Conservation (phyloP, 768 basidiomycete genomes). For the Exidia glandulosa region DNA sequence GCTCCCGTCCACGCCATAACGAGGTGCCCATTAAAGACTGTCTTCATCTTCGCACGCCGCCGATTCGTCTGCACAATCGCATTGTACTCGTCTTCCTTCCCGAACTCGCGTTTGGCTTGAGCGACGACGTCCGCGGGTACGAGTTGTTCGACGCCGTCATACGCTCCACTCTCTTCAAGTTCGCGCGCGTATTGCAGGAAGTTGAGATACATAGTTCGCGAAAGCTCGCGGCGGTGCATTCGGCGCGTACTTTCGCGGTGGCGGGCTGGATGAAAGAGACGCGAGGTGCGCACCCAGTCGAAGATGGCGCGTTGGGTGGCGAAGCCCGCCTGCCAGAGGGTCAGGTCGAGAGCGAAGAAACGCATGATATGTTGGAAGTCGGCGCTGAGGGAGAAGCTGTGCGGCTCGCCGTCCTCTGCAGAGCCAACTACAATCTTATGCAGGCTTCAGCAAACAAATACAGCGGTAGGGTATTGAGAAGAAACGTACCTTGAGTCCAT, state of each 20-base stretch:
- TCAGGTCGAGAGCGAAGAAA: slow-evolving; percentile 49
- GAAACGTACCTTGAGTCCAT: slow-evolving; percentile 45
- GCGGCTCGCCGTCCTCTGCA: slow-evolving; percentile 16
- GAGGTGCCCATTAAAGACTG: slow-evolving; percentile 35
- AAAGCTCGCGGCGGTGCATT: slow-evolving; percentile 29
- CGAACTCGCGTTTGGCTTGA: slow-evolving; percentile 42
- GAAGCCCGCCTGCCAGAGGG: slow-evolving; percentile 43
- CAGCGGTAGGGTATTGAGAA: background rate
- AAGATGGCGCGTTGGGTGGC: slow-evolving; percentile 41
- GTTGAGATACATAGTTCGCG: slow-evolving; percentile 46
- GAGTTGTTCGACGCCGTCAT: background rate
- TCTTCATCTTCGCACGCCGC: slow-evolving; percentile 26
- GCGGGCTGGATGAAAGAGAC: slow-evolving; percentile 37
- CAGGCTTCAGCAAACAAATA: background rate
- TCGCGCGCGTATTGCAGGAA: slow-evolving; percentile 42
- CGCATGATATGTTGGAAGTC: slow-evolving; percentile 38
- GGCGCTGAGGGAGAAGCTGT: slow-evolving; percentile 37
- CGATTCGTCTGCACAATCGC: slow-evolving; percentile 18
- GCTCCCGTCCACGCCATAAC: slow-evolving; percentile 47
- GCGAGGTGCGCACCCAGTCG: slow-evolving; percentile 43
- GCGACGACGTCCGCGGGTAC: slow-evolving; percentile 13
- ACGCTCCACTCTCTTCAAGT: slow-evolving; percentile 6
- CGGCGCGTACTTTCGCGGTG: slow-evolving; percentile 24
- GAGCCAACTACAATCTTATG: background rate
- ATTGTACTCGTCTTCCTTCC: slow-evolving; percentile 39